Evolutionary conservation across 192 early-diverging fungal genomes (phyloP).

Genomic region (Paraglomus occultum): DNA sequence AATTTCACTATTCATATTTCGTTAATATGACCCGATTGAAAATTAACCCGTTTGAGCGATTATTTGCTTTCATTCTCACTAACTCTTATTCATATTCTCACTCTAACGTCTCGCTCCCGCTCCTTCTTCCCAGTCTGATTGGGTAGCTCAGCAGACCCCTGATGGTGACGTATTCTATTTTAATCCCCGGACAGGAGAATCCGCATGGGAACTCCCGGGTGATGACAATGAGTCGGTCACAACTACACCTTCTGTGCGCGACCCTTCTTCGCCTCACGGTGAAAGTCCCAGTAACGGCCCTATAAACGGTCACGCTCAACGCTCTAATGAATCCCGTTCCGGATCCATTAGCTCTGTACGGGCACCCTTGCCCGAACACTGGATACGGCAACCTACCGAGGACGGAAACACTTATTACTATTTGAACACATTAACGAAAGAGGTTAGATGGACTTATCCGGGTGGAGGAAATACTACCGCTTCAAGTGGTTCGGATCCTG

Average conservation of each 20-base stretch:
- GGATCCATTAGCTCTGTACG: not conserved
- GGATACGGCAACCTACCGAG: constrained; percentile 32
- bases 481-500: not conserved
- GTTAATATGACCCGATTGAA: not conserved
- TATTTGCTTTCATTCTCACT: not conserved
- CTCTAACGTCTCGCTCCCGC: not conserved
- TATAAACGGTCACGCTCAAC: no score
- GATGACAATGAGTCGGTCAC: constrained; percentile 14
- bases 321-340: not conserved
- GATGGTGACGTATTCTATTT: constrained; percentile 51
- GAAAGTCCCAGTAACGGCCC: no score
- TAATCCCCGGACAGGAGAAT: constrained; percentile 44
- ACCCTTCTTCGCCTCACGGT: not conserved
- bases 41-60: not conserved
- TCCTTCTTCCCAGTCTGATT: constrained; percentile 32
- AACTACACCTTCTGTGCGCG: not conserved
- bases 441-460: constrained; percentile 41
- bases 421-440: constrained; percentile 38
- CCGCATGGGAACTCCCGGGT: constrained; percentile 35
- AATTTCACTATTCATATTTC: not conserved
- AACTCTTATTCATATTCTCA: not conserved
- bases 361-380: constrained; percentile 30
- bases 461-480: not conserved
- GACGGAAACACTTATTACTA: constrained; percentile 42
- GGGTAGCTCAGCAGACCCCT: constrained; percentile 46